Evolutionary conservation across 2,329 filamentous ascomycete species (phyloP), one percentile per base, ranked within the genome.

Genomic region (Xylariaceae sp.): DNA sequence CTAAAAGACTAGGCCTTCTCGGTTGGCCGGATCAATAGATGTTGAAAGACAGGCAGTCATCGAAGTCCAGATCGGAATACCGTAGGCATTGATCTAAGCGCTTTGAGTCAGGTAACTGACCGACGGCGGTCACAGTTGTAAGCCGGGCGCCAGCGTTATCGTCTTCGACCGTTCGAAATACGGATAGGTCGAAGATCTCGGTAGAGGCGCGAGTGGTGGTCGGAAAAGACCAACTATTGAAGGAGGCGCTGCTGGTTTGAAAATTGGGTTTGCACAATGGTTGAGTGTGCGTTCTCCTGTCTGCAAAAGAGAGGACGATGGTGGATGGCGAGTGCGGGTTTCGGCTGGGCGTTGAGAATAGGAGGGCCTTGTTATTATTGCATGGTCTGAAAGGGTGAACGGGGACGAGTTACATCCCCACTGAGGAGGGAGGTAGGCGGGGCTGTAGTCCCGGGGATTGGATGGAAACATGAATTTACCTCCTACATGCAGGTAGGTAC

Each of bases 41-140:
- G 36, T 16, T 34, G 38, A 48, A 46, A 52, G 43, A 48, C 37
- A 39, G 53, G 41, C 48, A 51, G 38, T 47, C 40, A 52, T 49
- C 47, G 50, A 48, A 55, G 46, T 49, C 46, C 41, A 48, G 45
- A 19, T 44, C 36, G 44, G 48, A 45, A 30, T 40, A 21, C 23
- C 17, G 29, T 31, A 19, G 34, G 23, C 34, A 43, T 34, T 26
- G 18, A 41, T 16, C 26, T 30, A 31, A 32, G 40, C 40, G 36
- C 34, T 28, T 31, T 17, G 31, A 33, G 27, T 28, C 28, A 24
- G 41, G 34, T 32, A 35, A 16, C n/a, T n/a, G n/a, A n/a, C n/a
- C n/a, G n/a, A n/a, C n/a, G n/a, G n/a, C n/a, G n/a, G n/a, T n/a
- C n/a, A n/a, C n/a, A n/a, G n/a, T n/a, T n/a, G n/a, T n/a, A n/a